Evolutionary conservation across 176 grass and related monocot genomes (phyloP), one percentile per base, ranked within the genome.

Genomic region (Avena insularis): DNA sequence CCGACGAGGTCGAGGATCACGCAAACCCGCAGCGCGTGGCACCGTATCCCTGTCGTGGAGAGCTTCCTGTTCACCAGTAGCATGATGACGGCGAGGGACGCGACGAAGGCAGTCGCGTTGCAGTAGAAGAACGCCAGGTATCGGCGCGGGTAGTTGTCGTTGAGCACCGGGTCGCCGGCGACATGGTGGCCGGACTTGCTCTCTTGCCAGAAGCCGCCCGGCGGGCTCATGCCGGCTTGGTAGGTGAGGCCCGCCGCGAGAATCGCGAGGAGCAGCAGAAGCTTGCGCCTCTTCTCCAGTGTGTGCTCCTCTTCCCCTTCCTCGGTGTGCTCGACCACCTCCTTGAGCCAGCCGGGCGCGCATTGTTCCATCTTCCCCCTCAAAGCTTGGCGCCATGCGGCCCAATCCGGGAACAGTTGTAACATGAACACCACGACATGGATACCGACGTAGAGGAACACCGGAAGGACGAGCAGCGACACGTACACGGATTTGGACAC

Each of bases 41-140:
- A 82, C 25, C 78, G 87, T 27, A 74, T 79, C 14, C 84, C 84
- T 38, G n/a, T 66, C 5, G 48, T 13, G n/a, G 79, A 92, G 20
- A 92, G 69, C 55, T 83, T 89, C 50, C 80, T 47, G 81, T 87
- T 92, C 57, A 90, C 77, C 58, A 92, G 72, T 60, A 92, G 64
- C 81, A 84, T 80, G 76, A 90, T 90, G 80, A 92, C 80, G 71
- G 85, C 88, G 6, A 90, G 29, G 4, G 88, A 92, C 14, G 84
- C 50, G 3, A 90, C 56, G 20, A 92, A 90, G 1, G 91, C 80
- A 1, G 87, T 87, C 6, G 80, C 75, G 13, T 92, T 92, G 80
- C 84, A 86, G n/a, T 84, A 87, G 47, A 90, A 92, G 88, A 92
- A 92, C 1, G 75, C 69, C 31, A 54, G 40, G 87, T 90, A 92